These are phyloP conservation scores for Zizania latifolia DNA, from an alignment of 176 grass and related monocot species.

Conservation along the genomic window DNA sequence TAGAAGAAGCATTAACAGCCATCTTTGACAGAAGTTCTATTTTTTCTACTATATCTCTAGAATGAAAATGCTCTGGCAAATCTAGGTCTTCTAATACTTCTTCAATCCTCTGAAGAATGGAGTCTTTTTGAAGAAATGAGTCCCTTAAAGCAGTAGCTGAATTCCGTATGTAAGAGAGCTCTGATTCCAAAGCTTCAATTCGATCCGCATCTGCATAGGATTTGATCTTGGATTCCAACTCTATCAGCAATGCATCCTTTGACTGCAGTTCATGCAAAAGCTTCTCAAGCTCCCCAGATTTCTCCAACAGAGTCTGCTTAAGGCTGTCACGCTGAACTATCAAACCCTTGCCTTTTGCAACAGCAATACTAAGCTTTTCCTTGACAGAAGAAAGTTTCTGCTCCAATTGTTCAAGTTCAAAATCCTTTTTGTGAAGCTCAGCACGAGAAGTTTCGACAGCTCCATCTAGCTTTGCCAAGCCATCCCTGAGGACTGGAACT, in stretches of 20 bases:
- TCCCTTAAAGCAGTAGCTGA: conserved; percentile 93
- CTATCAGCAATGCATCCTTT: conserved; percentile 61
- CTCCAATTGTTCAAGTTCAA: conserved; percentile 74
- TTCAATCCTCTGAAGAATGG: conserved; percentile 95
- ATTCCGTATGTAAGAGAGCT: conserved; percentile 90
- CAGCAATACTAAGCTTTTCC: conserved; percentile 92
- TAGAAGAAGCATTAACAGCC: conserved; percentile 46
- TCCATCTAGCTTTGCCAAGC: conserved; percentile 47
- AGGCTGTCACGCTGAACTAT: conserved; percentile 86
- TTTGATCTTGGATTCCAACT: conserved; percentile 76
- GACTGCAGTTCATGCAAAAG: conserved; percentile 56
- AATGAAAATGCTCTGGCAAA: conserved; percentile 89
- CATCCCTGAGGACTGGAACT: conserved; percentile 57
- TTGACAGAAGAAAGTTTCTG: conserved; percentile 81
- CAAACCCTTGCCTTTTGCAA: conserved; percentile 92
- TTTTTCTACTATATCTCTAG: conserved; percentile 85
- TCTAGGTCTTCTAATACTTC: conserved; percentile 97
- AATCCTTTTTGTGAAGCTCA: conserved; percentile 59
- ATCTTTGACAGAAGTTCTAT: conserved; percentile 84
- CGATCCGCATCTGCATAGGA: conserved; percentile 79
- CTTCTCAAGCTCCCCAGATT: conserved; percentile 69
- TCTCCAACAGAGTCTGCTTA: conserved; percentile 85
- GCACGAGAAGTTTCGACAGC: conserved; percentile 40
- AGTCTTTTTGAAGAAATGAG: conserved; percentile 94
- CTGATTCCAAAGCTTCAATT: conserved; percentile 97